Evolutionary conservation across 192 early-diverging fungal species (phyloP), one percentile per base, ranked within the genome.

Genomic region (Podila horticola): DNA sequence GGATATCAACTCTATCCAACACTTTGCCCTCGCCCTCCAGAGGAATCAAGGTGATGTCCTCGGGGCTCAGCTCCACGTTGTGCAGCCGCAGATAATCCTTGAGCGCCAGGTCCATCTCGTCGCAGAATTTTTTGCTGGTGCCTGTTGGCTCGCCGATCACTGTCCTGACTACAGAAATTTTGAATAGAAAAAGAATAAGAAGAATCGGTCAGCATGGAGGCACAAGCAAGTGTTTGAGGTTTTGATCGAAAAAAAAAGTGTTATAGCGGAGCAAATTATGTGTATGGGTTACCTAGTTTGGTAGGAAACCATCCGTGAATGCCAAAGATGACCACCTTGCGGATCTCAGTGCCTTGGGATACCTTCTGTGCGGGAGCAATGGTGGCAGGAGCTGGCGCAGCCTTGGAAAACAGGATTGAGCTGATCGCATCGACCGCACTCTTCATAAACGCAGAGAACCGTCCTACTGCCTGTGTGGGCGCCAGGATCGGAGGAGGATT

Each of bases 231-330:
- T 17, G 4, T 45, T 17, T 12, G 41, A 45, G 41, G 41, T 12
- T 17, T 17, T 3, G 13, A 15, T 45, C 15, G 41, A 17, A 45
- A 15, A 45, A 34, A 34, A 34, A 6, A n/a, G 0, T 11, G 34
- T 36, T 13, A 45, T 41, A 45, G 41, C 41, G 41, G 41, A 45
- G 11, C 15, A 17, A 45, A 45, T 12, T 45, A 45, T 45, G 41
- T 3, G 41, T 17, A 45, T 45, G 15, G 41, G 41, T 15, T 22
- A 55, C 52, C 52, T 24, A 89, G 86, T 63, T 91, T 92, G 51
- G 88, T 91, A 1, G 97, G 97, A 74, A 95, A 98, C 95, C 95
- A 97, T 11, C 96, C 96, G 62, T 97, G 96, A 2, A 97, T 88
- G 22, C 97, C 95, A 58, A 98, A 86, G 15, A 98, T 88, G 3